Evolutionary conservation across 768 basidiomycete species (phyloP).

Genomic region (Macrolepiota dolichaula): DNA sequence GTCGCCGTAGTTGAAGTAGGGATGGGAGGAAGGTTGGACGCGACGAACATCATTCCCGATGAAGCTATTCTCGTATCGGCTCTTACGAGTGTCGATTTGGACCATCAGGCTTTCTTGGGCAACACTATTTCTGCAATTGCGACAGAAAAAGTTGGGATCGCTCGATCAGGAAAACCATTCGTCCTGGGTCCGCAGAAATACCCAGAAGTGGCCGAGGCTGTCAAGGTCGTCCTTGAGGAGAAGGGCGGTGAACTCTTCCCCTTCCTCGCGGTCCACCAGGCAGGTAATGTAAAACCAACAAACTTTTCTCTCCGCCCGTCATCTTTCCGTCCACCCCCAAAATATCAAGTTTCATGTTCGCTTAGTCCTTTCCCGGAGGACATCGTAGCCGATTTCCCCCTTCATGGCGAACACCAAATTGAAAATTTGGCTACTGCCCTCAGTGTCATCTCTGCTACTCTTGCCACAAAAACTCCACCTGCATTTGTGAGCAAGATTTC

Average conservation of each 20-base stretch:
- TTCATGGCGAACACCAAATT: slow-evolving; percentile 82
- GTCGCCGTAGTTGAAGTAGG: slow-evolving; percentile 90
- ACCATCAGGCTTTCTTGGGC: slow-evolving; percentile 91
- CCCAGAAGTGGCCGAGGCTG: slow-evolving; percentile 45
- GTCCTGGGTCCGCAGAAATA: slow-evolving; percentile 65
- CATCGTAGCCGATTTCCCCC: slow-evolving; percentile 51
- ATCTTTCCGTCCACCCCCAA: slow-evolving; percentile 30
- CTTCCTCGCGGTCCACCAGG: slow-evolving; percentile 39
- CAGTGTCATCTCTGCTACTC: slow-evolving; percentile 56
- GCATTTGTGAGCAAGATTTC: slow-evolving; percentile 18
- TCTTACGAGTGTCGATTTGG: slow-evolving; percentile 84
- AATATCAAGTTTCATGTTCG: slow-evolving; percentile 39
- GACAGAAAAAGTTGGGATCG: slow-evolving; percentile 80
- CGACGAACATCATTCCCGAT: slow-evolving; percentile 86
- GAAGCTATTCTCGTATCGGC: slow-evolving; percentile 70
- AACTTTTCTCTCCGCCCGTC: slow-evolving; percentile 17
- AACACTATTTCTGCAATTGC: slow-evolving; percentile 71
- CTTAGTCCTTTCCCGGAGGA: slow-evolving; percentile 41
- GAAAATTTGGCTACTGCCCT: slow-evolving; percentile 77
- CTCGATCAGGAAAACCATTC: slow-evolving; percentile 56
- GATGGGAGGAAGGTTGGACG: slow-evolving; percentile 90
- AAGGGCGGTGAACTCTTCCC: slow-evolving; percentile 39
- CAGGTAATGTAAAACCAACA: slow-evolving; percentile 26
- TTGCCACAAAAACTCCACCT: slow-evolving; percentile 22
- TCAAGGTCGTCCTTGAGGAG: slow-evolving; percentile 38